phyloP scores from a whole-genome alignment of 345 rosid genomes.

The Erodium maritimum region DNA sequence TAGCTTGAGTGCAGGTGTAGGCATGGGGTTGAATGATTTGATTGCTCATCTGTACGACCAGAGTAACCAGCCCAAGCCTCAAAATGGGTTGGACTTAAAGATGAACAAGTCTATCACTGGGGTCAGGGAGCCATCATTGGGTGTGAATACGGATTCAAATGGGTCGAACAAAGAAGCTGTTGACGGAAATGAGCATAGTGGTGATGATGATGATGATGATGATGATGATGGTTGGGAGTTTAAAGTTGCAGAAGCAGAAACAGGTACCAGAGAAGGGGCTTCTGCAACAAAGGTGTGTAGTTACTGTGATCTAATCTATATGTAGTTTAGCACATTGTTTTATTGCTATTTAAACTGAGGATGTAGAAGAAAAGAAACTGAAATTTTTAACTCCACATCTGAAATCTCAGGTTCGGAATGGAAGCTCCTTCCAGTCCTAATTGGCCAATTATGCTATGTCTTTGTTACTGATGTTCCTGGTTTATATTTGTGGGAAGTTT shows the following conservation, averaged over 20 bases:
- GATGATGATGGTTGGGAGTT: conserved; percentile 31
- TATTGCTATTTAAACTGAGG: neutral
- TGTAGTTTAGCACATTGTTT: neutral
- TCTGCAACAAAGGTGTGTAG: conserved; percentile 5
- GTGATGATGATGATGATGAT: conserved; percentile 9
- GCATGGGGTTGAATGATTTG: conserved; percentile 20
- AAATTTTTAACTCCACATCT: neutral
- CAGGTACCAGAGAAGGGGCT: conserved; percentile 1
- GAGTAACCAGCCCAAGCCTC: conserved; percentile 10
- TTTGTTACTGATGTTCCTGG: neutral
- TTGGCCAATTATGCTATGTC: too few species aligned
- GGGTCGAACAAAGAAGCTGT: conserved; percentile 6
- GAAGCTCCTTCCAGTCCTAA: neutral
- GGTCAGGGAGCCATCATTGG: neutral
- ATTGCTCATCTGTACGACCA: conserved; percentile 32
- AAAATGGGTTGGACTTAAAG: conserved; percentile 8
- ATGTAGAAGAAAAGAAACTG: neutral
- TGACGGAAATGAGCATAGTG: conserved; percentile 11
- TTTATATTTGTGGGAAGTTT: too few species aligned
- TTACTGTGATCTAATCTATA: neutral
- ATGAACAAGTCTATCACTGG: neutral
- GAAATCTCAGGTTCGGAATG: neutral
- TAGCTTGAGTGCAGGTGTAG: conserved; percentile 8
- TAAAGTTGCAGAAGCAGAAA: conserved; percentile 19
- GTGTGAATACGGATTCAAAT: conserved; percentile 3